Evolutionary conservation across 768 basidiomycete species (phyloP), one percentile per base, ranked within the genome.

Genomic region (Amanita pseudoporphyria): DNA sequence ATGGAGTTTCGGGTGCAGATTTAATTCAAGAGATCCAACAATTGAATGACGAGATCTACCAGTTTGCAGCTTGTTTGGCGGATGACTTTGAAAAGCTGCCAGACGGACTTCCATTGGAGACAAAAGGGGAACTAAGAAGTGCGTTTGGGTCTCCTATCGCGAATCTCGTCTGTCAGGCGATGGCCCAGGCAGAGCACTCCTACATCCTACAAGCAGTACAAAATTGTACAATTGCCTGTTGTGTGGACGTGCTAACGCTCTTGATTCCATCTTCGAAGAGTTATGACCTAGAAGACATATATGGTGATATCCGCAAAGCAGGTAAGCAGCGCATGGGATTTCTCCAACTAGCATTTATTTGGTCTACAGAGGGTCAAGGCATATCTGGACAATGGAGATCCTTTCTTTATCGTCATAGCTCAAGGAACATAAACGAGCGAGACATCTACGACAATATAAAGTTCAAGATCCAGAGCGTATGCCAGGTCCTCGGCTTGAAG

Each of bases 31-130:
- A 9, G 5, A 24, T 30, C 5, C 21, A 38, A 14, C 37, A 13
- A 1, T 47, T 47, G 26, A 47, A 47, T 26, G 35, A 38, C 13
- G 46, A 47, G 35, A 30, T 47, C 21, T 47, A 38, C 35, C 46
- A 47, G 37, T 47, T 47, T 18, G 33, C 36, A 3, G 46, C 46
- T n/a, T 12, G 32, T 1, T 14, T 47, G 22, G 46, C 35, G 16
- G 46, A 47, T 3, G 35, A 47, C 9, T 38, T n/a, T 26, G 4
- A 47, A 13, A 6, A 6, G 3, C 9, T 16, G 13, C 14, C 2
- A 2, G 30, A 37, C 6, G 22, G 13, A 18, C 36, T 6, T 2
- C 3, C 9, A 1, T 9, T 5, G 5, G 1, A 18, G 12, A 18
- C 7, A 3, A 37, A 21, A 9, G 3, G 12, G 1, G 19, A 28